These are phyloP conservation scores for Annulohypoxylon truncatum DNA, from an alignment of 2,329 filamentous ascomycete genomes.

Conservation along the genomic window DNA sequence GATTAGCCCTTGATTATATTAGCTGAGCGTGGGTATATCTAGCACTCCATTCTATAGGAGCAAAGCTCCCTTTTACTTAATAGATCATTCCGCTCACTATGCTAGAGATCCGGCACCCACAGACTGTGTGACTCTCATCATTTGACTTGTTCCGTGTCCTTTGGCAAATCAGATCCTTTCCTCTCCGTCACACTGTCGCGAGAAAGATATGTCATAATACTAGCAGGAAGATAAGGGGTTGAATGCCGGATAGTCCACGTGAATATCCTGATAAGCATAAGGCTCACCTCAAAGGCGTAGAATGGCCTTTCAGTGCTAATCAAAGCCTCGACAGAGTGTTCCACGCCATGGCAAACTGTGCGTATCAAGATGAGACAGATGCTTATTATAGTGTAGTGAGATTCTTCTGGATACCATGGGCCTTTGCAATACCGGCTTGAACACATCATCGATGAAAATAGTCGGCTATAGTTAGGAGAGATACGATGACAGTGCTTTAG, in stretches of 20 bases:
- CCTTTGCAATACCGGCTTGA: constrained; percentile 31
- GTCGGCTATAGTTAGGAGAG: constrained; percentile 37
- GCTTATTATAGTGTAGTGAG: constrained; percentile 52
- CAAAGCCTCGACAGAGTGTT: constrained; percentile 56
- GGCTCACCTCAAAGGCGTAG: constrained; percentile 57
- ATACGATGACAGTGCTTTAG: constrained; percentile 11
- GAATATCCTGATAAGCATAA: constrained; percentile 55
- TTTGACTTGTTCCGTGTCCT: constrained; percentile 1
- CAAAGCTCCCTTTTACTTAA: too few relatives aligned
- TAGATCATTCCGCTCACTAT: too few relatives aligned
- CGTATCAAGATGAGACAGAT: constrained; percentile 55
- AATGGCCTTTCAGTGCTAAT: constrained; percentile 60
- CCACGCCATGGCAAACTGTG: constrained; percentile 57
- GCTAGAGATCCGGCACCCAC: too few relatives aligned
- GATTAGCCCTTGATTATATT: too few relatives aligned
- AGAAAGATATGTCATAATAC: constrained; percentile 53
- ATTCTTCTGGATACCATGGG: constrained; percentile 51
- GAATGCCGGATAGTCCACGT: constrained; percentile 56
- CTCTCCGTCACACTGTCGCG: constrained; percentile 54
- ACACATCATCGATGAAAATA: constrained; percentile 3
- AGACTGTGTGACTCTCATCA: neutral
- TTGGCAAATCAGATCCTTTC: neutral
- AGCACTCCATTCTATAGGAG: too few relatives aligned
- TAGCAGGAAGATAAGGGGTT: constrained; percentile 53
- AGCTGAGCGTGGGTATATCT: too few relatives aligned